Conservation (phyloP, 192 early-diverging fungal species). For the Coemansia sp. region DNA sequence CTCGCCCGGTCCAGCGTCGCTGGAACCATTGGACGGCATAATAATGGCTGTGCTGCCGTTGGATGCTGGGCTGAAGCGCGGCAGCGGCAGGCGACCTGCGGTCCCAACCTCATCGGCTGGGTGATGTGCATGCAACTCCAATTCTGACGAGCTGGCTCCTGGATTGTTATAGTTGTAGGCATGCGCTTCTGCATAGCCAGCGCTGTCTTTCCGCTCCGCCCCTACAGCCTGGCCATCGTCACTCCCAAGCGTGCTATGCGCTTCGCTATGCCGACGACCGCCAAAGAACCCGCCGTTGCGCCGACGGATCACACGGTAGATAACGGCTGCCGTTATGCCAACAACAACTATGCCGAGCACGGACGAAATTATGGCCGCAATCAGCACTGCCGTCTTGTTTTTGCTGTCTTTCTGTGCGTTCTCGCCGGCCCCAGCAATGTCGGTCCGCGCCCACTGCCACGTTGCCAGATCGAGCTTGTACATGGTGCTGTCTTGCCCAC, state of each 20-base stretch:
- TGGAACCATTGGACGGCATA: not conserved
- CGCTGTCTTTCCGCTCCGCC: conserved; percentile 2
- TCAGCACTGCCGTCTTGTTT: conserved; percentile 43
- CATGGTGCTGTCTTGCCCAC: conserved; percentile 59
- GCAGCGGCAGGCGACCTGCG: not conserved
- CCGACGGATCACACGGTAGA: conserved; percentile 42
- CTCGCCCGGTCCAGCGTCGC: not conserved
- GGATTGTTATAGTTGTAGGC: not conserved
- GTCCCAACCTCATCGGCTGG: not conserved
- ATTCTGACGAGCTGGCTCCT: not conserved
- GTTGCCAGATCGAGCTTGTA: conserved; percentile 60
- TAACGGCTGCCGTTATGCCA: conserved; percentile 44
- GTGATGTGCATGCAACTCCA: not conserved
- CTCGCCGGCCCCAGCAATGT: conserved; percentile 20
- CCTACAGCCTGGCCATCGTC: not conserved
- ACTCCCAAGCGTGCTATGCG: conserved; percentile 2
- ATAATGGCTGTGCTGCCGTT: conserved; percentile 10
- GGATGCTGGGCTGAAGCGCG: conserved; percentile 5
- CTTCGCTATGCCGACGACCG: conserved; percentile 10
- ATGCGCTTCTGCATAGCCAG: not conserved
- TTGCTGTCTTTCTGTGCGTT: conserved; percentile 16
- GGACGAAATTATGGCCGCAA: conserved; percentile 50
- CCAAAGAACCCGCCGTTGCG: conserved; percentile 10
- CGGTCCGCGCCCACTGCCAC: conserved; percentile 64
- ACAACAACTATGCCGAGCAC: conserved; percentile 48